Evolutionary conservation across 2,329 filamentous ascomycete genomes (phyloP), one percentile per base, ranked within the genome.

Genomic region (Xylaria sp.): DNA sequence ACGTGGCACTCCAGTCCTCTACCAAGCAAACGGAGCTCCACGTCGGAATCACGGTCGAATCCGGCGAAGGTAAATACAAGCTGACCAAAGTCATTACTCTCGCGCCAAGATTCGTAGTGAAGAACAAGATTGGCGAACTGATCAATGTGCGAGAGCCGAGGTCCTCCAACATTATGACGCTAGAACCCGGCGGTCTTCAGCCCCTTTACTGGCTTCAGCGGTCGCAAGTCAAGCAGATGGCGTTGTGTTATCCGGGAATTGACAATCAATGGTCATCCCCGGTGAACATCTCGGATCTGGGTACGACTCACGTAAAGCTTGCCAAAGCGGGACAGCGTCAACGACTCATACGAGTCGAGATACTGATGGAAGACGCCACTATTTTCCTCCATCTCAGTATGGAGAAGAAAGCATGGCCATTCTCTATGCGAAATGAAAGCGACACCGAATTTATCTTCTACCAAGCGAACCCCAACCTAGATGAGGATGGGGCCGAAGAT

Each of bases 181-280:
- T 97, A 49, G 87, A 88, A 69, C 79, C 86, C 16, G 88, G 90
- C n/a, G 86, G 92, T 34, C 79, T 97, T 23, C 85, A 93, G 57
- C 91, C 95, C 9, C 79, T 99, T 46, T 89, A 96, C 70, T 97
- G 95, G 78, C 80, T 99, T 69, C 90, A 93, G 66, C 90, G 91
- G 73, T 86, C 85, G 10, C 81, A 84, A 0, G 85, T 89, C 49
- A 97, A 97, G 71, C 94, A 99, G 72, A 78, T 99, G 4, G 96
- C 91, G 63, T 79, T 99, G 6, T 96, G 92, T 74, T 96, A 95
- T 73, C 90, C 92, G 0, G 94, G 93, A 0, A 85, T 97, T 51
- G 95, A 96, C 76, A 97, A 96, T 70, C 91, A 94, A 67, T 99
- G 94, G 94, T 96, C 93, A 0, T 94, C 94, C 10, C 92, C 94